Evolutionary conservation across 169 alveolate species (phyloP), one percentile per base, ranked within the genome.

Genomic region (Theileria parva): DNA sequence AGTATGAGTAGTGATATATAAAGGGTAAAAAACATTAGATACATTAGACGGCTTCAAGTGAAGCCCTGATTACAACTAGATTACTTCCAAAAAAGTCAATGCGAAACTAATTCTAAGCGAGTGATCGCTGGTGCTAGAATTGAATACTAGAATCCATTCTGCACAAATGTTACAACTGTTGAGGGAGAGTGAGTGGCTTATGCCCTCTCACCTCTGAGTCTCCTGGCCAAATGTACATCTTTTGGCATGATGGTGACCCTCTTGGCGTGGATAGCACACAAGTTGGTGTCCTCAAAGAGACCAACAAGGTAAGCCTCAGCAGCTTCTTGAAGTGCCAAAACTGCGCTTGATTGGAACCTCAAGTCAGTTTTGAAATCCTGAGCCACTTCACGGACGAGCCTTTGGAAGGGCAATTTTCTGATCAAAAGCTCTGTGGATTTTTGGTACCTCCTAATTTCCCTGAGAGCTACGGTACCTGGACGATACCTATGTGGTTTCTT

Each of bases 161-260:
- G 15, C n/a, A 57, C 66, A 25, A 2, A 19, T 57, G 32, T 11
- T 57, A 21, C 66, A 57, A 57, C 34, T 21, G 51, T 39, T 71
- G 44, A 69, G 57, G 50, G 48, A 68, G 88, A 73, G 77, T 79
- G 87, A 68, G 48, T 44, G 51, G 63, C 79, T 86, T 81, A 92
- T 34, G 95, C 93, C 80, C 98, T 94, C 92, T 97, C 99, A 78
- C 99, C 99, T 88, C 99, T 96, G 91, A 98, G 96, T 88, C 99
- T 95, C 92, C 99, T 94, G 80, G 99, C 99, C 79, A 98, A 93
- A 87, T 97, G 98, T 74, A 98, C 95, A 86, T 98, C 99, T 94
- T 97, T 98, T 79, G 99, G 99, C 99, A 98, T 98, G 83, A 98
- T 97, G 88, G 99, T 98, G 39, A 98, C 99, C 87, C 99, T 94